Percentiles rank a stretch among this genome's conserved stretches.
These are phyloP conservation scores for Eucalyptus rudis DNA, from an alignment of 345 rosid genomes.

Conservation along the genomic window DNA sequence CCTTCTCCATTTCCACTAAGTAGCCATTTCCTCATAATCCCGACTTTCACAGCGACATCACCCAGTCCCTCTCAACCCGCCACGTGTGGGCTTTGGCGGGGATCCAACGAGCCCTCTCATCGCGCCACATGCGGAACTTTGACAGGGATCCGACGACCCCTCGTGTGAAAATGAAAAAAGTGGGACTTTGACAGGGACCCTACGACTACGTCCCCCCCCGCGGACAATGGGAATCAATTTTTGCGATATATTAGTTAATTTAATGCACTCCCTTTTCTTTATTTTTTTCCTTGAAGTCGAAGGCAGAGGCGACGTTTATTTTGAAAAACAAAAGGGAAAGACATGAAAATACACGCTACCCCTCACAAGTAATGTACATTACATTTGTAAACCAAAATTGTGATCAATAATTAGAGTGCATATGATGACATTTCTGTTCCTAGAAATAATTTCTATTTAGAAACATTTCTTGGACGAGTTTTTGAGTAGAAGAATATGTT, in stretches of 20 bases:
- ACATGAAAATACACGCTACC: neutral
- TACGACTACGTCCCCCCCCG: too few relatives aligned
- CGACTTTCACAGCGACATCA: neutral
- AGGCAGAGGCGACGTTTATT: neutral
- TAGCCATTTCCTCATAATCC: too few relatives aligned
- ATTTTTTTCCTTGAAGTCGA: too few relatives aligned
- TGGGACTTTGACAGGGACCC: neutral
- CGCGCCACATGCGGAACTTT: too few relatives aligned
- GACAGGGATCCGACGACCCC: too few relatives aligned
- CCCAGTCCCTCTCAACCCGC: neutral
- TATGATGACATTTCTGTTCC: accelerated
- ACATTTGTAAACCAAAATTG: neutral
- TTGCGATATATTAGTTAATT: conserved; percentile 39
- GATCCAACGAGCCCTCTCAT: accelerated
- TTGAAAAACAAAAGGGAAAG: neutral
- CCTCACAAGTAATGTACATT: accelerated
- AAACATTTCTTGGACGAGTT: accelerated
- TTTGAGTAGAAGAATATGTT: accelerated
- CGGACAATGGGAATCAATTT: neutral
- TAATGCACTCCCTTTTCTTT: neutral
- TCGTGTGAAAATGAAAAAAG: too few relatives aligned
- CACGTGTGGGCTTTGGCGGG: accelerated
- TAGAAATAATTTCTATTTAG: accelerated
- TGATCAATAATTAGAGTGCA: accelerated
- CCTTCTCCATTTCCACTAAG: too few relatives aligned